Evolutionary conservation across 495 filamentous ascomycete genomes (phyloP), one percentile per base, ranked within the genome.

Genomic region (Hypomontagnella monticulosa): DNA sequence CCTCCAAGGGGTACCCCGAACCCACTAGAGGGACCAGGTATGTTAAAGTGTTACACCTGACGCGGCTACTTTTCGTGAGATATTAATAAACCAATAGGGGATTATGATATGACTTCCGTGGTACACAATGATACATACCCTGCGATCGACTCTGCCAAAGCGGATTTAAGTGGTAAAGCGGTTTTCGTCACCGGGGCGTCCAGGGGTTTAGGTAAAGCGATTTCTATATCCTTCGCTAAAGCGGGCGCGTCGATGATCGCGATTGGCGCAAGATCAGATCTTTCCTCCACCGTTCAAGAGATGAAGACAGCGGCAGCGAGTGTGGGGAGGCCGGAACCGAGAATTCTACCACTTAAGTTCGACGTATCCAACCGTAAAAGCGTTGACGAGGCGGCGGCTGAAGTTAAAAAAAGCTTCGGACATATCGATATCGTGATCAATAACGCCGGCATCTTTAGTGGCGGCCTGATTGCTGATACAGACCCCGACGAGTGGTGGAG

Each of bases 381-480:
- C 46, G 79, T 84, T 4, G 73, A 72, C 1, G 60, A 52, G 0
- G 76, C 75, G 0, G 78, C 71, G 4, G 50, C 69, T 4, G 32
- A 71, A 8, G 64, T 76, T 3, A 73, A 75, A 16, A 27, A 72
- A 34, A 40, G 44, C 0, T 75, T 79, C 41, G 78, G 78, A 3
- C 65, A 70, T 0, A 57, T 86, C 0, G 84, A 88, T 48, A 78
- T 87, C 37, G 65, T 87, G 12, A 72, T 87, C 60, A 86, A 84
- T 66, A 86, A 87, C 46, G 83, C 85, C 0, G 85, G 79, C 14
- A 63, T 70, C 34, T 57, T 82, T 10, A 41, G 54, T 1, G 44
- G 16, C n/a, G 57, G 10, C 4, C 58, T 43, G 0, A 67, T 87
- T 4, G 67, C 66, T 0, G 83, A 85, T 0, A 64, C 53, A 15